Evolutionary conservation across 2,329 filamentous ascomycete genomes (phyloP), one percentile per base, ranked within the genome.

Genomic region (Pezicula neosporulosa): DNA sequence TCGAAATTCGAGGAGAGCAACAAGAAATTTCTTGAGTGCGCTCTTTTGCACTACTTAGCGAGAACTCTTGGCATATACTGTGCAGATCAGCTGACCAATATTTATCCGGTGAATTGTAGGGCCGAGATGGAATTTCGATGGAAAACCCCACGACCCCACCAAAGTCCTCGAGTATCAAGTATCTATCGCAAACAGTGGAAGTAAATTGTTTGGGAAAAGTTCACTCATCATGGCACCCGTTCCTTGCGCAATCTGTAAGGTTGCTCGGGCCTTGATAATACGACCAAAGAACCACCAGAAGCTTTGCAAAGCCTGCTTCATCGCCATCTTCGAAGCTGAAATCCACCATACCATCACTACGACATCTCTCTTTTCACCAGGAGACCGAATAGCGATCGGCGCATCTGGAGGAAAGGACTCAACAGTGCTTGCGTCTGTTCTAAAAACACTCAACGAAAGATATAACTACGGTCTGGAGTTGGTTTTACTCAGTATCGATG

Each of bases 361-460:
- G 2, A 90, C 88, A 16, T 74, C 78, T n/a, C 81, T 99, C 15
- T 99, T 99, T 70, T 76, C 77, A 42, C 84, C 80, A 2, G 93
- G 93, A 52, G 94, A 99, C 68, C 83, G 81, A 54, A 82, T 99
- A 37, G 95, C 94, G 7, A 97, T 99, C 63, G 95, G 94, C 41
- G 94, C 95, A 45, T 97, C 92, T 1, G 94, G 94, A 50, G 94
- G 94, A 61, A 99, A 99, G 72, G 94, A 99, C 70, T 97, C 91
- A 48, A 99, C 94, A 0, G 94, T 99, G 0, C 78, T 99, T 10
- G 94, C 94, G 4, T 95, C 91, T 0, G 92, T 99, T 0, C 78
- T 99, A 48, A 97, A 97, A 69, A 96, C 91, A 0, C 76, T 99
- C 3, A 97, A 99, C 62, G 90, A 96, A 67, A 83, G 92, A 43